Evolutionary conservation across 2,329 filamentous ascomycete genomes (phyloP).

Genomic region (Gaeumannomyces sp.): DNA sequence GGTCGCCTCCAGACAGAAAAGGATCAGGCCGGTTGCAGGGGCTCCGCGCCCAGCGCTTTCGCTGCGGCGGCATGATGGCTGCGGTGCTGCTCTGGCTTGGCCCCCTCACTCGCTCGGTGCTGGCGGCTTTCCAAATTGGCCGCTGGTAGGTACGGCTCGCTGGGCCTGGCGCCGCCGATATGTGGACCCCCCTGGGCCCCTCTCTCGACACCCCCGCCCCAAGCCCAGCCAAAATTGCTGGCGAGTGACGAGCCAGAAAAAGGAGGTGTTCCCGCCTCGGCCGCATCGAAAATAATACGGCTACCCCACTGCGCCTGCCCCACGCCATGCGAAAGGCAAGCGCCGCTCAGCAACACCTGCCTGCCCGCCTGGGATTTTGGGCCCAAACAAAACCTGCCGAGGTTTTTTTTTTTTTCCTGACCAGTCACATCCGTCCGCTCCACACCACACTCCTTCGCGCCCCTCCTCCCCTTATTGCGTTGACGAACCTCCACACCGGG

Average conservation of each 20-base stretch:
- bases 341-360: not conserved
- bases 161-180: not conserved
- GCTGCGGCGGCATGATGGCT: not conserved
- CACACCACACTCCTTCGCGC: slow-evolving; percentile 6
- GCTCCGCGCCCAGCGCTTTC: not conserved
- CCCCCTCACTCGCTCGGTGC: not conserved
- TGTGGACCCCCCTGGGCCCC: not conserved
- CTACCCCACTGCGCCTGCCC: not conserved
- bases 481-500: not conserved
- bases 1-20: not conserved
- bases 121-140: not conserved
- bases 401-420: not conserved
- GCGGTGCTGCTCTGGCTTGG: not conserved
- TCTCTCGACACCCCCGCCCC: not conserved
- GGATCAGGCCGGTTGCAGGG: not conserved
- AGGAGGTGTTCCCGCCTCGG: not conserved
- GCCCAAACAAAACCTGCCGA: not conserved
- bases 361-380: not conserved
- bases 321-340: not conserved
- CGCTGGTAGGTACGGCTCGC: not conserved
- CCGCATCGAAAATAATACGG: not conserved
- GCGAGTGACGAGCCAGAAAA: not conserved
- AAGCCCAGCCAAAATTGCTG: not conserved
- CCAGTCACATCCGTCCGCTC: not conserved
- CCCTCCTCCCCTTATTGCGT: not conserved